phyloP scores from a whole-genome alignment of 2,329 filamentous ascomycete species.

The Emericellopsis atlantica region DNA sequence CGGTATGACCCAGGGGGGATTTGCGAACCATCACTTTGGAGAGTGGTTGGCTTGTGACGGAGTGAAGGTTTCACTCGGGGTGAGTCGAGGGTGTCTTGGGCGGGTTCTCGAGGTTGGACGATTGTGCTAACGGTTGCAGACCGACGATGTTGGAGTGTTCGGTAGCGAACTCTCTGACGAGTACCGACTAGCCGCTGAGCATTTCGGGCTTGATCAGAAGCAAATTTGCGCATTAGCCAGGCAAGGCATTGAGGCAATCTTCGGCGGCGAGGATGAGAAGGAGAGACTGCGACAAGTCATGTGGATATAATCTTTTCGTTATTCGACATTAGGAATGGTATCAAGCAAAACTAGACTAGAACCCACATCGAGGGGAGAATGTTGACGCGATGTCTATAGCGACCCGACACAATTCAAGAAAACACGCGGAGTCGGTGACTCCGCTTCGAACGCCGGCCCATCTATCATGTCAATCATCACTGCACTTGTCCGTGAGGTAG shows the following conservation, averaged over 20 bases:
- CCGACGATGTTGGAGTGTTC: constrained; percentile 75
- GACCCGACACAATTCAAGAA: too few relatives aligned
- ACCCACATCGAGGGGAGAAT: constrained; percentile 1
- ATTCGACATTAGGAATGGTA: not conserved
- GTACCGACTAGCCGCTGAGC: constrained; percentile 57
- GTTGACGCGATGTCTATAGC: not conserved
- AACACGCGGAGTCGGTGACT: too few relatives aligned
- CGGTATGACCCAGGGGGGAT: constrained; percentile 55
- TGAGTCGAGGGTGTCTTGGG: constrained; percentile 28
- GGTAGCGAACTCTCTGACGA: constrained; percentile 66
- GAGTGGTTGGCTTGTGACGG: constrained; percentile 40
- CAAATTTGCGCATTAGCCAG: constrained; percentile 43
- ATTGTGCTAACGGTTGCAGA: constrained; percentile 31
- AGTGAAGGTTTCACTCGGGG: constrained; percentile 46
- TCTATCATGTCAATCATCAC: not conserved
- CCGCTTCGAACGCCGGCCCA: not conserved
- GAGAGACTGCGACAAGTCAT: constrained; percentile 36
- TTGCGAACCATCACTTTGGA: constrained; percentile 64
- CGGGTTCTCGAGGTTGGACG: not conserved
- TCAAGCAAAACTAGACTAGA: not conserved
- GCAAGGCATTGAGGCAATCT: constrained; percentile 52
- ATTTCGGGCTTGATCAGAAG: constrained; percentile 45
- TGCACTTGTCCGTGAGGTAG: constrained; percentile 20
- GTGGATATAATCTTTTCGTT: constrained; percentile 18
- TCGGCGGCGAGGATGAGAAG: constrained; percentile 51